A percentile compares a stretch with the other conserved stretches of the same genome.
Evolutionary conservation across 176 grass and related monocot species (phyloP).

Genomic region (Musa acuminata): DNA sequence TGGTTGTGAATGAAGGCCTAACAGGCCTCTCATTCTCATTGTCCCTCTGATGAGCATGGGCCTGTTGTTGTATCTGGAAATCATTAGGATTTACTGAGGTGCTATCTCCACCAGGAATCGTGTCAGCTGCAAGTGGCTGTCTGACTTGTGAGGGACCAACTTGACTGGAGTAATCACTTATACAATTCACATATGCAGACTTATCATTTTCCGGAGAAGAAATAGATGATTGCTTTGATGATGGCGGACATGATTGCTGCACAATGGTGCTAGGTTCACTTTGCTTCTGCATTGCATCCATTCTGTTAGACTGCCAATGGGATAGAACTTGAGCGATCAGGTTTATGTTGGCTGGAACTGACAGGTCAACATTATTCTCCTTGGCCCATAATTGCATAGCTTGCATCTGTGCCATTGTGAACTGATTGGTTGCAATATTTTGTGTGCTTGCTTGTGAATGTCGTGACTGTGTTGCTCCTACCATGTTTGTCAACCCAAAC

Average conservation of each 20-base stretch:
- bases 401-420: slow-evolving; percentile 60
- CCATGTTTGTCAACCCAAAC: slow-evolving; percentile 30
- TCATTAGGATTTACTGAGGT: slow-evolving; percentile 43
- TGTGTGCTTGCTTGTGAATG: slow-evolving; percentile 30
- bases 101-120: slow-evolving; percentile 30
- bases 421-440: slow-evolving; percentile 32
- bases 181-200: slow-evolving; percentile 27
- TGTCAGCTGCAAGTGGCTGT: not conserved
- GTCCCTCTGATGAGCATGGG: slow-evolving; percentile 35
- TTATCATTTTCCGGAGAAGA: slow-evolving; percentile 54
- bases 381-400: slow-evolving; percentile 83
- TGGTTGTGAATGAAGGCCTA: slow-evolving; percentile 35
- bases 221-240: slow-evolving; percentile 37
- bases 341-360: slow-evolving; percentile 68
- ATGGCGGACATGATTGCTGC: slow-evolving; percentile 26
- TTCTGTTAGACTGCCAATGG: slow-evolving; percentile 40
- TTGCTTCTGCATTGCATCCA: slow-evolving; percentile 62
- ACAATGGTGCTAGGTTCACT: slow-evolving; percentile 37
- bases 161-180: slow-evolving; percentile 27
- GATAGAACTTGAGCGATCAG: slow-evolving; percentile 73
- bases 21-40: slow-evolving; percentile 46
- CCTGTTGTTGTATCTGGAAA: slow-evolving; percentile 57
- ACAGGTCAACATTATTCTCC: slow-evolving; percentile 71
- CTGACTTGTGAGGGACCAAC: slow-evolving; percentile 40
- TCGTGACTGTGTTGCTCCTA: slow-evolving; percentile 26